Evolutionary conservation across 441 rosid species (phyloP), one percentile per base, ranked within the genome.

Genomic region (Mallotus japonicus): DNA sequence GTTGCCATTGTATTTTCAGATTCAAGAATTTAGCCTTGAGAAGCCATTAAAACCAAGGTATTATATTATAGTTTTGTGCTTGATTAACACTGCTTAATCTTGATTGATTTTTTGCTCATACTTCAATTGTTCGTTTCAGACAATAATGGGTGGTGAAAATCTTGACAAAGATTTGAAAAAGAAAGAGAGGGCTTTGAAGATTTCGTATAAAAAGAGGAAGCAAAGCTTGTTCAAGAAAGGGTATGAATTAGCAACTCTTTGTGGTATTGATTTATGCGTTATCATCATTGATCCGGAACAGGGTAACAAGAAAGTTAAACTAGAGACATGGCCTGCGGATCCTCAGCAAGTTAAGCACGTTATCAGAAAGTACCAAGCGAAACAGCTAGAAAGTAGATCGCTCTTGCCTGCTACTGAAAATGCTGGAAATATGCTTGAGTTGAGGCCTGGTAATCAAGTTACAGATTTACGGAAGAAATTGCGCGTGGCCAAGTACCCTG

Each of bases 231-330:
- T 46, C 2, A 50, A 24, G 20, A 28, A 28, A 22, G n/a, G 42
- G 13, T 22, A n/a, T 1, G 28, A 54, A 17, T 68, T 32, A 9
- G 50, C 50, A 68, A 53, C 32, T 68, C 37, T 46, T 4, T 22
- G 32, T n/a, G 50, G 49, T n/a, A 47, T 65, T 65, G 68, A 65
- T 12, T 64, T 65, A 20, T 65, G 68, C 34, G 8, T 65, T 47
- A 65, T 65, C 68, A 7, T 46, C 37, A 46, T 44, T 1, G 55
- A 46, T 65, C 37, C 54, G 9, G 46, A 44, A 20, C 55, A 20
- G 15, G 32, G 54, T 44, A 5, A 42, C 50, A 44, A 42, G 13
- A 50, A 63, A n/a, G 67, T 63, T 28, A 19, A 63, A 28, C 34
- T 37, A 65, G 68, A 65, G 55, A 46, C 34, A 15, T 65, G 55